A percentile compares a stretch with the other conserved stretches of the same genome.
Evolutionary conservation across 1,284 basidiomycete genomes (phyloP).

Genomic region (Leccinum fallax): DNA sequence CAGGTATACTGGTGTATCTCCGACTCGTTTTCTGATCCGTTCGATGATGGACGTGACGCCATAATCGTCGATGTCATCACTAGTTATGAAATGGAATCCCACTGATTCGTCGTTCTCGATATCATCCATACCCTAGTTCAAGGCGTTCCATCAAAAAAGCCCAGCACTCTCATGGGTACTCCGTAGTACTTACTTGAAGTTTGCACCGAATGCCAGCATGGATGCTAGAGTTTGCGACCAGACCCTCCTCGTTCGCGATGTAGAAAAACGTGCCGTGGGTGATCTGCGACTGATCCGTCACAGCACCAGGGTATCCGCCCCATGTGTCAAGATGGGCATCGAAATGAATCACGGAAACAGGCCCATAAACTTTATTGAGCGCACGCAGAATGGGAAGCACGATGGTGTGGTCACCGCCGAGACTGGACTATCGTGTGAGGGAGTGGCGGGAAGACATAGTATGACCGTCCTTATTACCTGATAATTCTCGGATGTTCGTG

Average conservation of each 20-base stretch:
- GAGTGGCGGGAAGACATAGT: background rate
- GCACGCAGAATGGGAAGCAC: slow-evolving; percentile 76
- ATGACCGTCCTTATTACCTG: slow-evolving; percentile 41
- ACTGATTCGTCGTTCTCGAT: slow-evolving; percentile 62
- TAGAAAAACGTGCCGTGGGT: slow-evolving; percentile 82
- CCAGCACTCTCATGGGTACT: background rate
- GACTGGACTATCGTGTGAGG: slow-evolving; percentile 38
- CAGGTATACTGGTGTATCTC: slow-evolving; percentile 72
- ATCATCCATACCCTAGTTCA: slow-evolving; percentile 57
- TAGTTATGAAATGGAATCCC: slow-evolving; percentile 71
- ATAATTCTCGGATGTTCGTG: slow-evolving; percentile 67
- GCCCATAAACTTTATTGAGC: slow-evolving; percentile 71
- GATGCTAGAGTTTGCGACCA: slow-evolving; percentile 71
- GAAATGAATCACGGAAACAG: slow-evolving; percentile 80
- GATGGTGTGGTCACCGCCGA: slow-evolving; percentile 82
- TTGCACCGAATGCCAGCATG: slow-evolving; percentile 82
- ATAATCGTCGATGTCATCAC: slow-evolving; percentile 77
- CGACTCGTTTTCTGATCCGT: slow-evolving; percentile 64
- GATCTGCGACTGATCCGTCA: slow-evolving; percentile 61
- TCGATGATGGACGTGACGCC: slow-evolving; percentile 64
- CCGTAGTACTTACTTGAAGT: slow-evolving; percentile 47
- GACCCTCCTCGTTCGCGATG: slow-evolving; percentile 69
- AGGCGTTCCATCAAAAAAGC: background rate
- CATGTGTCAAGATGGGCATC: slow-evolving; percentile 78
- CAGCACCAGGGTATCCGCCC: slow-evolving; percentile 54